These are phyloP conservation scores for Penicillium cosmopolitanum DNA, from an alignment of 495 filamentous ascomycete genomes.

Conservation along the genomic window DNA sequence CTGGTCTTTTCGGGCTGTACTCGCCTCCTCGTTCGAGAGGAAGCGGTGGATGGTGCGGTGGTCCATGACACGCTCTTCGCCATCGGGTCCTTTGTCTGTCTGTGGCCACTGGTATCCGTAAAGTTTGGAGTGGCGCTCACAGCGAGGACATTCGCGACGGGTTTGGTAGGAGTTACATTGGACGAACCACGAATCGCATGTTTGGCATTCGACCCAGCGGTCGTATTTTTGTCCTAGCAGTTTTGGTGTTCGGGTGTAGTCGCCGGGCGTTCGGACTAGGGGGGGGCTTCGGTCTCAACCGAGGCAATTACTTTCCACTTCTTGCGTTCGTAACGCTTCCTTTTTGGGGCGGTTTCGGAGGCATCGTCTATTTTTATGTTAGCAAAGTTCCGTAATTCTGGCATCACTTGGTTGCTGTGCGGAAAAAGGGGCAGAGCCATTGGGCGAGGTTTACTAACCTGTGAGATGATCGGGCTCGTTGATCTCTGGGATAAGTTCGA, in stretches of 20 bases:
- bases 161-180: conserved; percentile 87
- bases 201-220: conserved; percentile 85
- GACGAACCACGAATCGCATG: conserved; percentile 79
- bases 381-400: conserved; percentile 22
- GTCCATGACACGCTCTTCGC: conserved; percentile 75
- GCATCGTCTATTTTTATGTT: conserved; percentile 33
- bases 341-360: conserved; percentile 18
- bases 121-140: conserved; percentile 92
- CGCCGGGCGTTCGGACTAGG: conserved; percentile 63
- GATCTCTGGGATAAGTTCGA: conserved; percentile 9
- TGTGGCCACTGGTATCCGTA: conserved; percentile 97
- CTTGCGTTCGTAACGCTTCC: conserved; percentile 28
- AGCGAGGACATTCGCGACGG: conserved; percentile 81
- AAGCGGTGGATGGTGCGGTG: conserved; percentile 74
- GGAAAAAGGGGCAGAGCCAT: conserved; percentile 4
- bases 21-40: conserved; percentile 63
- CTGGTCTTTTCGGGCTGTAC: conserved; percentile 52
- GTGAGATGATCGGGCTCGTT: conserved; percentile 9
- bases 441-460: conserved; percentile 13
- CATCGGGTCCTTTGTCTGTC: conserved; percentile 81
- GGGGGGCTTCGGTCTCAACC: conserved; percentile 46
- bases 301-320: conserved; percentile 43
- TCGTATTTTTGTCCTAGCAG: conserved; percentile 73
- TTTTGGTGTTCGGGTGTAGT: conserved; percentile 74
- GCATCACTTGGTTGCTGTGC: conserved; percentile 15